Base-by-base conservation (phyloP, 2,329 filamentous ascomycete species). In the Dryadomyces quercivorus region DNA sequence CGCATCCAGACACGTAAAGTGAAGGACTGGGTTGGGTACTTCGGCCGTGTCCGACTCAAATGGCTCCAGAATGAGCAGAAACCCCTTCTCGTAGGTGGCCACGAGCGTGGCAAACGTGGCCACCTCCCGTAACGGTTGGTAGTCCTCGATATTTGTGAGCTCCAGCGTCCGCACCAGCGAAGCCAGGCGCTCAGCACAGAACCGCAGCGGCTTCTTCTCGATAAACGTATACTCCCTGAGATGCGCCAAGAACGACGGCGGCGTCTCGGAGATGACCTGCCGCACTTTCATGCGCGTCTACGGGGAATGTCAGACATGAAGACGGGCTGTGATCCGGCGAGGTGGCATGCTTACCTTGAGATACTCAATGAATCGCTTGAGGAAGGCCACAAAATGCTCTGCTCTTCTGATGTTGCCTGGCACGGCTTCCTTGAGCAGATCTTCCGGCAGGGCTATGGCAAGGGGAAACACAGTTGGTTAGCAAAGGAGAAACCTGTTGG, bases 301-400 rank as follows among this genome's bases (percentile, higher is more conserved):
- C 3, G 47, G 18, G 10, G 6, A 12, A 36, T 36, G n/a, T n/a
- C n/a, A n/a, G n/a, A n/a, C n/a, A n/a, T n/a, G n/a, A n/a, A n/a
- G n/a, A n/a, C n/a, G n/a, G n/a, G n/a, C n/a, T n/a, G n/a, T n/a
- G n/a, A n/a, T n/a, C n/a, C n/a, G n/a, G n/a, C n/a, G n/a, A n/a
- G 9, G 2, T 36, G 40, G 15, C n/a, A 10, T 46, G 50, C 22
- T 40, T 36, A 77, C 80, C 73, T 90, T 96, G 51, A 98, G 76
- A 64, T 98, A 98, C 67, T 98, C 94, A 60, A 98, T 93, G 66
- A 98, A 98, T 58, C 93, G 80, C 67, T 95, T 95, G 55, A 98
- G 71, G 67, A 98, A 98, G 1, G 90, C 82, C 15, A 95, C 83
- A 65, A 98, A 98, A 66, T 98, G 93, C 64, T 98, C 93, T 5